phyloP scores from a whole-genome alignment of 2,329 filamentous ascomycete genomes.

The Ceratocystis variospora region DNA sequence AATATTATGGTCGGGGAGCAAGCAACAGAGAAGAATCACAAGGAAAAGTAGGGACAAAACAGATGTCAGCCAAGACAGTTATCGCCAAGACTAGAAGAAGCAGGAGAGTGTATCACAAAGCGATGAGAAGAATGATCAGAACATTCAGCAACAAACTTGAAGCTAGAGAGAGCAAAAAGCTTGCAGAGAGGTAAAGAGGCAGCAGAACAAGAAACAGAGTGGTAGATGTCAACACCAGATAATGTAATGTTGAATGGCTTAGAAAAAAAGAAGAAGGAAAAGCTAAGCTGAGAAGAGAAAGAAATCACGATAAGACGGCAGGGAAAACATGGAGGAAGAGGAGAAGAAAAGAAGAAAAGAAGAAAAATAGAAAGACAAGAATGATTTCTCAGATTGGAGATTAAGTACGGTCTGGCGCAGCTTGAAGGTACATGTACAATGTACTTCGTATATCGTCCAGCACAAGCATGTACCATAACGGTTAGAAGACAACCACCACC shows the following conservation, averaged over 20 bases:
- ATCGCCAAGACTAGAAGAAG: not conserved
- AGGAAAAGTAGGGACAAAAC: not conserved
- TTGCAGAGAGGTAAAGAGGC: not conserved
- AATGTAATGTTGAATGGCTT: not conserved
- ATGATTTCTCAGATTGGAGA: slow-evolving; percentile 18
- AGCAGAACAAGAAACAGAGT: not conserved
- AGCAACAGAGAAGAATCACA: not conserved
- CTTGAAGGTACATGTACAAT: not conserved
- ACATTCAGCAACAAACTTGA: not conserved
- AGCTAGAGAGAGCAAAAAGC: not conserved
- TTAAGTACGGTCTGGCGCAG: not conserved
- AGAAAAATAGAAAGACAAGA: slow-evolving; percentile 18
- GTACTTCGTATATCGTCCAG: not conserved
- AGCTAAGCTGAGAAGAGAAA: not conserved
- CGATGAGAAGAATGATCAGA: not conserved
- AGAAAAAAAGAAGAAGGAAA: slow-evolving; percentile 4
- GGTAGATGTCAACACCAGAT: not conserved
- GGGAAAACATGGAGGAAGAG: slow-evolving; percentile 7
- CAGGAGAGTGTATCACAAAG: not conserved
- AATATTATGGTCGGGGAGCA: not conserved
- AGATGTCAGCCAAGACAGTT: not conserved
- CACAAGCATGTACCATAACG: not conserved
- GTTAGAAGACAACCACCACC: not conserved
- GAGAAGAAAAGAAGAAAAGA: not conserved
- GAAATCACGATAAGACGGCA: not conserved